Base-by-base conservation (phyloP, 768 basidiomycete genomes). In the Mycena albidolilacea region DNA sequence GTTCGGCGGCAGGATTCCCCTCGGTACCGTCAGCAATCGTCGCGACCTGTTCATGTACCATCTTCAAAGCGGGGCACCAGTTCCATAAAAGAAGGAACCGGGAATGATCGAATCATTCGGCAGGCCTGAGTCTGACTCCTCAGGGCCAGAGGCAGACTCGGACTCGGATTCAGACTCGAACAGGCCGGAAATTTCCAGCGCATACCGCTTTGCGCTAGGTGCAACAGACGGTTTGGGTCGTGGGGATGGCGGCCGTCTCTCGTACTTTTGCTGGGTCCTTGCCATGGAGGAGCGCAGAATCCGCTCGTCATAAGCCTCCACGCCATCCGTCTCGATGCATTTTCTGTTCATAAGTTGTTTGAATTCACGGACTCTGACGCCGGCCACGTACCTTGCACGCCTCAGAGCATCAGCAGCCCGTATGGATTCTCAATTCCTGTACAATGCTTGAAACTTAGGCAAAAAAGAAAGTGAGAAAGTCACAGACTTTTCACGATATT, bases 361-460 rank as follows among this genome's bases (percentile, higher is more conserved):
- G 21, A 64, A 54, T 48, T 17, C 35, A 21, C 37, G 19, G 10
- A 11, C 5, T 7, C 6, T 43, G 12, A 43, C 4, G 5, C 5
- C 2, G 12, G n/a, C 15, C 10, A 19, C 30, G 7, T 39, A 64
- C 63, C 38, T 54, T 38, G 63, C 63, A 35, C 63, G 63, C 37
- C 63, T 37, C 19, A 64, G 37, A 7, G 63, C 30, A 38, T 64
- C 63, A 11, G 63, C 37, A n/a, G 46, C 50, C 0, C 37, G 46
- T 4, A 64, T 50, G 10, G 48, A 35, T 23, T 54, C 63, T 11
- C 48, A 17, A 64, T 64, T 37, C 11, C 63, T 64, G 63, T 12
- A 50, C 17, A 39, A 38, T 38, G 10, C n/a, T 41, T 41, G 7
- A 19, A 43, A 41, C n/a, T 6, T 12, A 54, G 1, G 8, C 17